phyloP scores from a whole-genome alignment of 768 basidiomycete species.

The Pulveroboletus sp. region DNA sequence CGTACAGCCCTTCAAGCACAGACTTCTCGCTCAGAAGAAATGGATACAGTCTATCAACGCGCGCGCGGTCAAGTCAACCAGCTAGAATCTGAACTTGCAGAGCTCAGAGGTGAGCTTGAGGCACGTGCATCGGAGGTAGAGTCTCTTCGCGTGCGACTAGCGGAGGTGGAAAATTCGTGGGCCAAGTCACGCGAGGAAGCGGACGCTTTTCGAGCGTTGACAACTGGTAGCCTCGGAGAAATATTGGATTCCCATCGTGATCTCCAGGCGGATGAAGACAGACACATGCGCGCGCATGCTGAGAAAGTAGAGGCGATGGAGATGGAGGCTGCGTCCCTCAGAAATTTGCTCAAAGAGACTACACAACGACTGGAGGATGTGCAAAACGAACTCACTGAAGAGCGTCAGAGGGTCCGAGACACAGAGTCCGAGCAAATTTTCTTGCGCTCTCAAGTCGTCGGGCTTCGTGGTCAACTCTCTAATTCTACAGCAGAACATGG shows the following conservation, averaged over 20 bases:
- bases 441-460: conserved; percentile 69
- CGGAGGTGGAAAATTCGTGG: conserved; percentile 87
- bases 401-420: conserved; percentile 61
- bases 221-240: conserved; percentile 82
- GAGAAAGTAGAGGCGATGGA: conserved; percentile 84
- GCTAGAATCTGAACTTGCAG: conserved; percentile 73
- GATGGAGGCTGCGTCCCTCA: conserved; percentile 67
- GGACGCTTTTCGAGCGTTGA: conserved; percentile 81
- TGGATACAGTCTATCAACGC: conserved; percentile 68
- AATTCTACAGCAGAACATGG: conserved; percentile 65
- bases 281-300: conserved; percentile 65
- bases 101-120: conserved; percentile 80
- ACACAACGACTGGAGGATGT: conserved; percentile 66
- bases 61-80: conserved; percentile 64
- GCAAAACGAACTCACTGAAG: conserved; percentile 60
- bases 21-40: conserved; percentile 71
- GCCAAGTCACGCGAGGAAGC: conserved; percentile 91
- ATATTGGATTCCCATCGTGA: conserved; percentile 86
- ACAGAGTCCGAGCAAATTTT: conserved; percentile 60
- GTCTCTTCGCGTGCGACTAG: conserved; percentile 55
- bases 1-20: conserved; percentile 73
- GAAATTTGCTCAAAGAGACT: conserved; percentile 76
- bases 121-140: conserved; percentile 71
- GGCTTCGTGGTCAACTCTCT: conserved; percentile 69
- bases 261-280: conserved; percentile 79